Evolutionary conservation across 2,329 filamentous ascomycete genomes (phyloP).

Genomic region (Aciculosporium take): DNA sequence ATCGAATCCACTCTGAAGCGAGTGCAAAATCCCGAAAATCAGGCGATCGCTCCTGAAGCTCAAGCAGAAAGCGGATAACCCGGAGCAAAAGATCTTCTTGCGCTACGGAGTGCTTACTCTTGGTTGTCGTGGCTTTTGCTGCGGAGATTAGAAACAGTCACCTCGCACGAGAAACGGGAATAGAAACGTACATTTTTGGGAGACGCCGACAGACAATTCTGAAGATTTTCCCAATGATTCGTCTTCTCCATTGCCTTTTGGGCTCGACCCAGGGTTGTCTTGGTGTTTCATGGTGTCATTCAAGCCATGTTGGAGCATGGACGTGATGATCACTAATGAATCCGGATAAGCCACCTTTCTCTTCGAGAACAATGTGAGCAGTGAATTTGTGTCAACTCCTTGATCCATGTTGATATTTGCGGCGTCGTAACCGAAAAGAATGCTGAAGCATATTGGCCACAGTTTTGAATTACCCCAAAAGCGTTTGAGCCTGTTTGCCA

Average conservation of each 20-base stretch:
- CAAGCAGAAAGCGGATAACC: conserved; percentile 63
- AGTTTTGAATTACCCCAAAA: conserved; percentile 81
- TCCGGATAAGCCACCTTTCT: conserved; percentile 61
- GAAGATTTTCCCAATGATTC: background rate
- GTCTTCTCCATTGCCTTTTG: conserved; percentile 5
- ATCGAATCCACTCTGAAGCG: conserved; percentile 66
- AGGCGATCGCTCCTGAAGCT: conserved; percentile 61
- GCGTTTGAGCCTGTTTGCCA: conserved; percentile 65
- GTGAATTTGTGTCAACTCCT: conserved; percentile 57
- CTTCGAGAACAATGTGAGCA: conserved; percentile 60
- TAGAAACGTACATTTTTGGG: background rate
- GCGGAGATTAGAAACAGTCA: background rate
- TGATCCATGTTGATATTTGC: conserved; percentile 58
- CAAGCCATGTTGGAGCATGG: conserved; percentile 78
- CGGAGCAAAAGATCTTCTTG: conserved; percentile 57
- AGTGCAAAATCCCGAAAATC: conserved; percentile 73
- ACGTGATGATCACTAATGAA: conserved; percentile 62
- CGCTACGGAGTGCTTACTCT: conserved; percentile 30
- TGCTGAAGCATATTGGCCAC: conserved; percentile 79
- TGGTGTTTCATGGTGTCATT: conserved; percentile 53
- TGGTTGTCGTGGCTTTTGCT: conserved; percentile 17
- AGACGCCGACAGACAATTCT: background rate
- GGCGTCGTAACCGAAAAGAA: conserved; percentile 75
- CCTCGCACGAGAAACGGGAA: background rate
- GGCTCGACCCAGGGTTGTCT: conserved; percentile 43